Conservation (phyloP, 208 protist genomes). For the Leishmania aethiopica region DNA sequence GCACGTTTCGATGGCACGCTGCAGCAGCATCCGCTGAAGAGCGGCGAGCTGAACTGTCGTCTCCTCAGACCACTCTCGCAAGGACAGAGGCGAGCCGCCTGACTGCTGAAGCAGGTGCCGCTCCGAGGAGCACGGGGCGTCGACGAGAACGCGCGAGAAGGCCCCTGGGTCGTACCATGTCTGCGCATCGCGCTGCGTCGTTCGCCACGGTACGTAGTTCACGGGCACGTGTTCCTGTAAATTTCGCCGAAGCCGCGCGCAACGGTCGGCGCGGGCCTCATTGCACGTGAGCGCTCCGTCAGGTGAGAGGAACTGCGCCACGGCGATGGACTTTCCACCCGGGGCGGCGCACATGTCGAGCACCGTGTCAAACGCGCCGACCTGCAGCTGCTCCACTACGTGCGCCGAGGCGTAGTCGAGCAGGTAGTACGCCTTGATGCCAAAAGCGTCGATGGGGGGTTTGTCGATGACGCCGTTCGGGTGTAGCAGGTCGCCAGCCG, state of each 20-base stretch:
- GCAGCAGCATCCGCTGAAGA: constrained; percentile 71
- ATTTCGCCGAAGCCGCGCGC: constrained; percentile 63
- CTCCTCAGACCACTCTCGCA: constrained; percentile 54
- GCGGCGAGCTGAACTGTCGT: constrained; percentile 39
- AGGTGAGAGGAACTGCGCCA: constrained; percentile 74
- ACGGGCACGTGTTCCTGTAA: constrained; percentile 73
- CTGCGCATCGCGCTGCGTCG: constrained; percentile 73
- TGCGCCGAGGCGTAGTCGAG: constrained; percentile 81
- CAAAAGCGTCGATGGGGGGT: constrained; percentile 64
- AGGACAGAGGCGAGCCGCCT: constrained; percentile 34
- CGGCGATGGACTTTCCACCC: constrained; percentile 78
- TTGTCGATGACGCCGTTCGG: constrained; percentile 31
- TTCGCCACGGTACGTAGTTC: constrained; percentile 57
- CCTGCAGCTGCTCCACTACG: constrained; percentile 77
- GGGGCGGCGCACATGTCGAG: constrained; percentile 86
- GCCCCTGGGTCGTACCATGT: constrained; percentile 66
- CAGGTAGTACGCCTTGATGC: constrained; percentile 74
- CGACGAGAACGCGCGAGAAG: constrained; percentile 87
- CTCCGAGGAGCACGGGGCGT: constrained; percentile 94
- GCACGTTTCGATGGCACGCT: constrained; percentile 80
- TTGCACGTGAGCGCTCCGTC: constrained; percentile 77
- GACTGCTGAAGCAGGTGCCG: constrained; percentile 87
- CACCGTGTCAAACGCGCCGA: constrained; percentile 70
- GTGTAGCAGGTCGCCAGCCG: not conserved
- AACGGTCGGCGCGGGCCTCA: constrained; percentile 66